These are phyloP conservation scores for Hymenoscyphus repandus DNA, from an alignment of 2,329 filamentous ascomycete species.

Conservation along the genomic window DNA sequence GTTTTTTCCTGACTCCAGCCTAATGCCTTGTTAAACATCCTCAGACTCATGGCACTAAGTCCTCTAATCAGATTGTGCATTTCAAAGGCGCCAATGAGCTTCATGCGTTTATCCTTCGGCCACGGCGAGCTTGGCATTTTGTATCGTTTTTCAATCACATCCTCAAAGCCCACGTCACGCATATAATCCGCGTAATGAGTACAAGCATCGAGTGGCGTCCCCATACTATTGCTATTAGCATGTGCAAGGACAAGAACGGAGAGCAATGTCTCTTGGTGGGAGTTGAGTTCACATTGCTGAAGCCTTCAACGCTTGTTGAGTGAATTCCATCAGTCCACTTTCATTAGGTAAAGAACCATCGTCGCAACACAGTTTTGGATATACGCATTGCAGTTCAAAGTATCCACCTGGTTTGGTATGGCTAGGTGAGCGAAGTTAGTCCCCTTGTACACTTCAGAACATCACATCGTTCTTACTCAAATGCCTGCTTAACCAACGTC, in stretches of 20 bases:
- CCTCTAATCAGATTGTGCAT: constrained; percentile 16
- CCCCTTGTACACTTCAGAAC: too few relatives aligned
- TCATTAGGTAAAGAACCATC: constrained; percentile 17
- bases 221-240: constrained; percentile 14
- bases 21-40: constrained; percentile 14
- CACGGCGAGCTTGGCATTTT: constrained; percentile 13
- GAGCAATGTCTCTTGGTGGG: too few relatives aligned
- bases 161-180: constrained; percentile 22
- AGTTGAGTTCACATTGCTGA: constrained; percentile 22
- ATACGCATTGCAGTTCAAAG: constrained; percentile 18
- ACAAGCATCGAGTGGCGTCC: constrained; percentile 4
- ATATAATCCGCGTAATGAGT: constrained; percentile 4
- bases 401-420: constrained; percentile 20
- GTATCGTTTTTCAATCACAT: constrained; percentile 18
- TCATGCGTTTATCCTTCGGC: constrained; percentile 16
- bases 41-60: constrained; percentile 15
- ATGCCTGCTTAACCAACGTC: constrained; percentile 18
- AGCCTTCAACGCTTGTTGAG: constrained; percentile 37
- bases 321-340: constrained; percentile 32
- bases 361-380: constrained; percentile 19
- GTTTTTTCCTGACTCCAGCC: constrained; percentile 16
- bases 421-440: not conserved
- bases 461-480: too few relatives aligned
- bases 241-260: constrained; percentile 11
- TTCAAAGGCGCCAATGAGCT: constrained; percentile 19